Evolutionary conservation across 192 early-diverging fungal genomes (phyloP), one percentile per base, ranked within the genome.

Genomic region (Funneliformis mosseae): DNA sequence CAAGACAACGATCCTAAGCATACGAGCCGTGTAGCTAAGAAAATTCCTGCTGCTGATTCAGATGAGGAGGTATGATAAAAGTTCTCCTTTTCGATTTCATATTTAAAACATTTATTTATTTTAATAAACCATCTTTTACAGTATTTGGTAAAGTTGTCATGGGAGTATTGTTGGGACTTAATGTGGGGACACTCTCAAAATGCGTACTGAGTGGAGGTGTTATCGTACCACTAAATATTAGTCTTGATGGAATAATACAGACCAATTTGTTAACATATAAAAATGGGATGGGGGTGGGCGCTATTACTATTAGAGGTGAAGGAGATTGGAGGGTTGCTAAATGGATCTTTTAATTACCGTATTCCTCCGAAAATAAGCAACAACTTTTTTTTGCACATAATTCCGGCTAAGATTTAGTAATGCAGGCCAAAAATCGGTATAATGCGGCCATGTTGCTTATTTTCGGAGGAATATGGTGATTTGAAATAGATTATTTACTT

Each of bases 251-350:
- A n/a, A 48, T 73, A 45, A 14, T 73, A 27, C 14, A 48, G 6
- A 23, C 10, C 33, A 45, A 73, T 0, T 45, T 23, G 0, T 10
- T 50, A 27, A 50, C 71, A 10, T 73, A 73, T 50, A 73, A 73
- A 28, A 73, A 73, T 73, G 71, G 71, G 9, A 45, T 9, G 1
- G 71, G 71, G 9, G 45, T 9, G 1, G 42, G 41, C 3, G 71
- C 33, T 25, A 28, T 73, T 43, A 50, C 45, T 11, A 33, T 73
- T 27, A 73, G 23, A 73, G 71, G 50, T 73, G 71, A 68, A 61
- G 78, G 79, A 60, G 79, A 73, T 80, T 71, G 59, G 74, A 48
- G 25, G 9, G 45, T 70, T 11, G 48, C 69, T 7, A 55, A 55
- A 11, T 55, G 50, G n/a, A n/a, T n/a, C n/a, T n/a, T n/a, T n/a